Percentiles rank a stretch among this genome's conserved stretches.
These are phyloP conservation scores for Yamadazyma philogaea DNA, from an alignment of 805 yeast genomes.

Conservation along the genomic window DNA sequence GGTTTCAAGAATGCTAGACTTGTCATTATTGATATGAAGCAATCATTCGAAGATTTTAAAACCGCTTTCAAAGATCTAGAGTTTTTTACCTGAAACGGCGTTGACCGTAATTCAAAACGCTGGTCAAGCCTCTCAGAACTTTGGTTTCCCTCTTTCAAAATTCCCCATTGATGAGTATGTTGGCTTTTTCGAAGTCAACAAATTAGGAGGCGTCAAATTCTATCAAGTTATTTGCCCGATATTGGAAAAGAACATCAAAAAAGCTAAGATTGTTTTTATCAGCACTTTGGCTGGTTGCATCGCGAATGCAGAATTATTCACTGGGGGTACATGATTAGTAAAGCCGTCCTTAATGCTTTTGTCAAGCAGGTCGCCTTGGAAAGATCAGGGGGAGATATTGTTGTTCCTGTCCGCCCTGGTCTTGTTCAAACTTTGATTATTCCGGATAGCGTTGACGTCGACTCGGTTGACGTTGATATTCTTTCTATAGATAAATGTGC, in stretches of 20 bases:
- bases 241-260: slow-evolving; percentile 2
- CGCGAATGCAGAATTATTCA: too few species aligned
- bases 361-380: too few species aligned
- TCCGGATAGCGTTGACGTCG: too few species aligned
- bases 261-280: too few species aligned
- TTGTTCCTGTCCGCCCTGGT: too few species aligned
- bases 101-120: slow-evolving; percentile 36
- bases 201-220: not conserved
- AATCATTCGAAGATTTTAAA: not conserved
- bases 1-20: slow-evolving; percentile 6
- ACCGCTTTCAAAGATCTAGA: slow-evolving; percentile 10
- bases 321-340: too few species aligned
- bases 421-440: too few species aligned
- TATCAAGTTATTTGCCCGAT: slow-evolving; percentile 6
- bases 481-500: too few species aligned
- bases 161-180: not conserved
- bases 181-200: slow-evolving; percentile 1
- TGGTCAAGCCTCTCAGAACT: slow-evolving; percentile 14
- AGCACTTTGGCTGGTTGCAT: too few species aligned
- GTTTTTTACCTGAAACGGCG: slow-evolving; percentile 27
- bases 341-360: too few species aligned
- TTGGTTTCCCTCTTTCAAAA: not conserved
- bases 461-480: too few species aligned
- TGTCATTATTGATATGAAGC: slow-evolving; percentile 7
- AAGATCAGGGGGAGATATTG: too few species aligned